Percentiles rank a stretch among this genome's conserved stretches.
Conservation (phyloP, 306 rosid species). For the Spatholobus suberectus region DNA sequence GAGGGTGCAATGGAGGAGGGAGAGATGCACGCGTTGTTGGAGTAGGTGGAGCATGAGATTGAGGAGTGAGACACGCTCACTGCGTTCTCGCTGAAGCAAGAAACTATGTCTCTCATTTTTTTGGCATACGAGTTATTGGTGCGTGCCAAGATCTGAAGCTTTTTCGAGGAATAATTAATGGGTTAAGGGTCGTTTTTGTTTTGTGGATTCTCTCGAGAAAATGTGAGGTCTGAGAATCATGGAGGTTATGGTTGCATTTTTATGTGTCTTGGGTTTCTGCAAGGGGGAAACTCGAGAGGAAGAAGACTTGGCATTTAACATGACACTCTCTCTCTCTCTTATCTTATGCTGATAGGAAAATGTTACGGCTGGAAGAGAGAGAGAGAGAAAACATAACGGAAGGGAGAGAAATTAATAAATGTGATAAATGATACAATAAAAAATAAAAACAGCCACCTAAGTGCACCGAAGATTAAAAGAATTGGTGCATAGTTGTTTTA, state of each 20-base stretch:
- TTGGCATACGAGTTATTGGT: neutral
- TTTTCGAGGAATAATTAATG: no score
- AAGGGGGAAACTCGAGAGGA: conserved; percentile 31
- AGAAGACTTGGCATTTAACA: conserved; percentile 26
- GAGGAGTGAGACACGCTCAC: conserved; percentile 62
- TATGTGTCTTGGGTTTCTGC: conserved; percentile 29
- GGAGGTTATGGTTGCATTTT: conserved; percentile 21
- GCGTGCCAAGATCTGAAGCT: conserved; percentile 40
- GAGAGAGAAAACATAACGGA: no score
- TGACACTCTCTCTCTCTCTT: conserved; percentile 3
- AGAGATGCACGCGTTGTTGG: conserved; percentile 57
- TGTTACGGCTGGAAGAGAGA: no score
- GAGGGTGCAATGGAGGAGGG: conserved; percentile 61
- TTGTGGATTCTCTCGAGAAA: neutral
- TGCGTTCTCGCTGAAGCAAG: conserved; percentile 91
- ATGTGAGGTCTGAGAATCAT: conserved; percentile 11
- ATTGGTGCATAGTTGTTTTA: no score
- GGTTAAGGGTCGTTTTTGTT: neutral
- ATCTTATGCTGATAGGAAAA: neutral
- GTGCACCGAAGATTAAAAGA: no score
- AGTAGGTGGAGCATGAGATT: conserved; percentile 72
- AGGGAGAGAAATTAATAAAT: no score
- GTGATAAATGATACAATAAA: no score
- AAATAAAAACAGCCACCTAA: no score
- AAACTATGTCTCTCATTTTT: conserved; percentile 82